phyloP scores from a whole-genome alignment of 345 rosid genomes.

The Melastoma malabathricum region DNA sequence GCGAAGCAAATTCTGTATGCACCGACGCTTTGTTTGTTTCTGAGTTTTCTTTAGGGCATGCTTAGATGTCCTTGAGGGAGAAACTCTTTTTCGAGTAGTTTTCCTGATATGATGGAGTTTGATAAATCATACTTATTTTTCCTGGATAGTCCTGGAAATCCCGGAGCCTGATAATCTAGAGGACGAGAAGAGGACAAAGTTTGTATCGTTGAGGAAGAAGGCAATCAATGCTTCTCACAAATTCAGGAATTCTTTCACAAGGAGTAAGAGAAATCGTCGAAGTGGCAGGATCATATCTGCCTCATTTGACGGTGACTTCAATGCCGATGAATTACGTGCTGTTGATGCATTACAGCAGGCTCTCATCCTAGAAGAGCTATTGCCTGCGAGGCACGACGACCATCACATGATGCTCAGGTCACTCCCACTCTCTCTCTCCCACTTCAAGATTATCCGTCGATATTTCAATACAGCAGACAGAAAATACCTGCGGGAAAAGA shows the following conservation, averaged over 20 bases:
- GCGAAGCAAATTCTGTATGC: no score
- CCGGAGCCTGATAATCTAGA: conserved; percentile 26
- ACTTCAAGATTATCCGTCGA: not conserved
- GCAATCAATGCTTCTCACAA: conserved; percentile 70
- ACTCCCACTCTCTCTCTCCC: not conserved
- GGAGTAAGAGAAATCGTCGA: conserved; percentile 49
- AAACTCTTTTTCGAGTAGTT: no score
- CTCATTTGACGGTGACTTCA: conserved; percentile 43
- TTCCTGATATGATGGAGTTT: not conserved
- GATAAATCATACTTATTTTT: not conserved
- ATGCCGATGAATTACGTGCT: conserved; percentile 67
- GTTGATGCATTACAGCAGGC: conserved; percentile 82
- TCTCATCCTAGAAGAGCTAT: conserved; percentile 64
- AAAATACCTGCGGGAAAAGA: no score
- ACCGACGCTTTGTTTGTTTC: no score
- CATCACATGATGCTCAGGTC: conserved; percentile 78
- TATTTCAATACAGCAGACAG: no score
- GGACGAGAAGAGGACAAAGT: conserved; percentile 54
- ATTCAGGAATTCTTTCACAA: conserved; percentile 40
- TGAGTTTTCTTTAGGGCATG: no score
- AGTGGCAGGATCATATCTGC: conserved; percentile 57
- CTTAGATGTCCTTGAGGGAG: no score
- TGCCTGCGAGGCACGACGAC: conserved; percentile 71
- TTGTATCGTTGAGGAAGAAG: conserved; percentile 56
- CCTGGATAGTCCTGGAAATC: conserved; percentile 3